Percentiles rank a stretch among this genome's conserved stretches.
Conservation (phyloP, 2,329 filamentous ascomycete species). For the Colletotrichum abscissum region DNA sequence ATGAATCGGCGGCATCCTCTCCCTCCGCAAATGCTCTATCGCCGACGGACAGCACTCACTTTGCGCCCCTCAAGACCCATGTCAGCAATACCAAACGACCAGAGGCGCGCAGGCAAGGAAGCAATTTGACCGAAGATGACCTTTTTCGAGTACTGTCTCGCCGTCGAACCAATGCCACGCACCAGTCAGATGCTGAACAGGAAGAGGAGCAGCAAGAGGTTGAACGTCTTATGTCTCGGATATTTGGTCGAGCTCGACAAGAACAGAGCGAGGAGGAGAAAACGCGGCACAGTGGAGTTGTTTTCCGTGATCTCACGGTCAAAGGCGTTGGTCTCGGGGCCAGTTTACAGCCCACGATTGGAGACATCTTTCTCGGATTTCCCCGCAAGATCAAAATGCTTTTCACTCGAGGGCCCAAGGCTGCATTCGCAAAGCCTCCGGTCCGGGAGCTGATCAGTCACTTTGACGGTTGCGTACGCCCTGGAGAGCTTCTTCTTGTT, state of each 20-base stretch:
- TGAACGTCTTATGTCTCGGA: conserved; percentile 73
- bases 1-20: conserved; percentile 12
- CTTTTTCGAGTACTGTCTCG: conserved; percentile 61
- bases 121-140: conserved; percentile 59
- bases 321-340: conserved; percentile 77
- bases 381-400: conserved; percentile 41
- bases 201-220: conserved; percentile 59
- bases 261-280: conserved; percentile 76
- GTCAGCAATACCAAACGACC: conserved; percentile 36
- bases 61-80: conserved; percentile 43
- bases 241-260: conserved; percentile 75
- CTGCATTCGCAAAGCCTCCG: conserved; percentile 49
- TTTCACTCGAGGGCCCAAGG: conserved; percentile 43
- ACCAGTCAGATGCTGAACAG: conserved; percentile 52
- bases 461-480: conserved; percentile 66
- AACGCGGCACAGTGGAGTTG: conserved; percentile 74
- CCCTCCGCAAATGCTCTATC: background rate
- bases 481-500: conserved; percentile 68
- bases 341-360: conserved; percentile 56
- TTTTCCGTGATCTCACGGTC: conserved; percentile 78
- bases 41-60: conserved; percentile 32
- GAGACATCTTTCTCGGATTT: conserved; percentile 47
- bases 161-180: conserved; percentile 53
- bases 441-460: conserved; percentile 55
- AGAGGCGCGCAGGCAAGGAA: conserved; percentile 39